These are phyloP conservation scores for Quercus lobata DNA, from an alignment of 331 rosid genomes.

Conservation along the genomic window DNA sequence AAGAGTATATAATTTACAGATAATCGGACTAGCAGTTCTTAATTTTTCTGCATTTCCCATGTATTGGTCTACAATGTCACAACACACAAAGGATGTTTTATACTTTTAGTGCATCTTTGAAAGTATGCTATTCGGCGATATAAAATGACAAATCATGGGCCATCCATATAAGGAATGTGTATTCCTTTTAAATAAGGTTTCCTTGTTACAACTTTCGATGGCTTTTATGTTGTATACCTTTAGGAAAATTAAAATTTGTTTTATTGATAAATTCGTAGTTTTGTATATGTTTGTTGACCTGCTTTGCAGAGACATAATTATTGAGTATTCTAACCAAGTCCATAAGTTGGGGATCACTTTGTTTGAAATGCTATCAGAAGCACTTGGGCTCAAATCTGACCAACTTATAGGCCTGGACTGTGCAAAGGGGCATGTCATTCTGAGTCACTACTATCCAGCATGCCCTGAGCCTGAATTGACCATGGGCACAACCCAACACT, in stretches of 20 bases:
- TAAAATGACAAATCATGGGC: too few species aligned
- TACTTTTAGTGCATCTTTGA: too few species aligned
- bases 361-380: slow-evolving; percentile 21
- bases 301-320: slow-evolving; percentile 16
- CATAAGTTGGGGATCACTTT: slow-evolving; percentile 11
- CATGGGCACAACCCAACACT: slow-evolving; percentile 20
- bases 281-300: not conserved
- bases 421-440: not conserved
- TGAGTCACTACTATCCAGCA: slow-evolving; percentile 31
- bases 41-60: not conserved
- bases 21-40: not conserved
- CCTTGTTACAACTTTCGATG: not conserved
- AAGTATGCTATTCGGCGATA: too few species aligned
- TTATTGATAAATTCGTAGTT: not conserved
- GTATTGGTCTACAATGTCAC: not conserved
- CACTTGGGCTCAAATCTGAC: slow-evolving; percentile 22
- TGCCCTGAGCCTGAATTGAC: slow-evolving; percentile 37
- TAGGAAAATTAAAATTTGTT: not conserved
- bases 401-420: slow-evolving; percentile 13
- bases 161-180: too few species aligned
- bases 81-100: too few species aligned
- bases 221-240: not conserved
- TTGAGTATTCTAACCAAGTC: slow-evolving; percentile 12
- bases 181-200: too few species aligned
- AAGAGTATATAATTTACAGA: not conserved